Evolutionary conservation across 768 basidiomycete species (phyloP).

Genomic region (Mycena filopes): DNA sequence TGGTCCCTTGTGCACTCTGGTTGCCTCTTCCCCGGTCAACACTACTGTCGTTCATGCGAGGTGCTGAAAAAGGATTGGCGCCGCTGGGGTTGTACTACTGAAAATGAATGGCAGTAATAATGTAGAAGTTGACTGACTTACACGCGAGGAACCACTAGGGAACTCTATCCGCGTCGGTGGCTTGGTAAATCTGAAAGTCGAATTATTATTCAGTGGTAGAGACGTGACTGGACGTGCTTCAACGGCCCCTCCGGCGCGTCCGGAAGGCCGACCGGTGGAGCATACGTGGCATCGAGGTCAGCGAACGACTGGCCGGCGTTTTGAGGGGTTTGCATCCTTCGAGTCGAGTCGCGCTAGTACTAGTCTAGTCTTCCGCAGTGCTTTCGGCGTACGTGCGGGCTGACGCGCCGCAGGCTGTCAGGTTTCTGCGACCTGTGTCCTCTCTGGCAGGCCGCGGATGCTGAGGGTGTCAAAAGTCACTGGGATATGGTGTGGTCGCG

Average conservation of each 20-base stretch:
- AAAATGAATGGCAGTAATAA: neutral
- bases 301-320: too few species aligned
- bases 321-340: too few species aligned
- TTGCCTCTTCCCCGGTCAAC: neutral
- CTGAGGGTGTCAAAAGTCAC: too few species aligned
- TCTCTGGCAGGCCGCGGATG: too few species aligned
- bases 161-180: slow-evolving; percentile 8
- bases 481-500: too few species aligned
- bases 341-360: too few species aligned
- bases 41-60: slow-evolving; percentile 4
- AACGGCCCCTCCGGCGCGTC: slow-evolving; percentile 22
- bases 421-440: too few species aligned
- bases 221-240: slow-evolving; percentile 4
- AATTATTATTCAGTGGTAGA: neutral
- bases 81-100: neutral
- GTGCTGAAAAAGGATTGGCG: slow-evolving; percentile 6
- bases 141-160: slow-evolving; percentile 10
- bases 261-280: neutral
- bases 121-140: neutral
- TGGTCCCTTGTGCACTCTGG: too few species aligned
- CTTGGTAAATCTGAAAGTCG: neutral
- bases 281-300: too few species aligned
- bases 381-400: too few species aligned
- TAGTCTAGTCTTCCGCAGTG: too few species aligned
- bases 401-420: too few species aligned